Evolutionary conservation across 108 stramenopile genomes (phyloP), one percentile per base, ranked within the genome.

Genomic region (Fragilaria radians): DNA sequence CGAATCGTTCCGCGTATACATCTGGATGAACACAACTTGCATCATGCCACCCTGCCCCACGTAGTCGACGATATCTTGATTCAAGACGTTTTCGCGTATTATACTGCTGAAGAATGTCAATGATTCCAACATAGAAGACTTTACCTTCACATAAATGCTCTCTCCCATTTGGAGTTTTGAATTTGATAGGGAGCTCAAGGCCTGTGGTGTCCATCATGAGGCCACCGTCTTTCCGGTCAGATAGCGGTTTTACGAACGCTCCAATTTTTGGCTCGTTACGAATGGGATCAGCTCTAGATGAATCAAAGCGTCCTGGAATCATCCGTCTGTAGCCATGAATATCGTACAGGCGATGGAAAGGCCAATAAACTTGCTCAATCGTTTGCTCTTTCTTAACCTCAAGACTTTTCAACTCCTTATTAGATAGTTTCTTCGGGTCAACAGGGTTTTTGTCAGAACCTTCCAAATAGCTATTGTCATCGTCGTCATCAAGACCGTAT

Each of bases 101-200:
- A 81, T 95, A 98, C 57, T 93, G 90, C 70, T 98, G 97, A 34
- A 98, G 73, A 68, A 98, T 92, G 63, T 98, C 97, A 64, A 98
- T 98, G 48, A 98, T 86, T 19, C 97, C 97, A 83, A 95, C 83
- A 77, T 83, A 95, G 63, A 88, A 96, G 2, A 95, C 89, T 66
- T 90, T 88, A 33, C 86, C 86, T 42, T 81, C 84, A 54, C 82
- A 83, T n/a, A n/a, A n/a, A 22, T 62, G 66, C 34, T 79, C 66
- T 9, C 80, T 74, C 42, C 81, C 71, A 28, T 77, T 63, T 30
- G 78, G 73, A 14, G 80, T 54, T 25, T 69, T 61, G 66, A 83
- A 60, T 46, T 69, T 59, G n/a, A 77, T 30, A 3, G 89, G 89
- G 46, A 65, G 46, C 24, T 70, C 28, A 49, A 81, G 34, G 7